These are phyloP conservation scores for Pseudogymnoascus sp. DNA, from an alignment of 2,329 filamentous ascomycete species.

Conservation along the genomic window DNA sequence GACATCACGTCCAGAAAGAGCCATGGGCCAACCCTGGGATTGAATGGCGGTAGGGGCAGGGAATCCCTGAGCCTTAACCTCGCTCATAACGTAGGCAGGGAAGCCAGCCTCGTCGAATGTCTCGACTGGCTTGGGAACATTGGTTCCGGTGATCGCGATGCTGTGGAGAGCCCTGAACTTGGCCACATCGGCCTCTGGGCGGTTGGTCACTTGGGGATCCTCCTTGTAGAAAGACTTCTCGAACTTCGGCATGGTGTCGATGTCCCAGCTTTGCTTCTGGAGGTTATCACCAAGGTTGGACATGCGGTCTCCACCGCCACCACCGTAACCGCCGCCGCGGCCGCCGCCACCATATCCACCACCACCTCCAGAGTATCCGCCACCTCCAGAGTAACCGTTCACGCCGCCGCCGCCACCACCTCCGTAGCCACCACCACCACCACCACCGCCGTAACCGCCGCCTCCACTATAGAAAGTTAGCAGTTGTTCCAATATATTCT, in stretches of 20 bases:
- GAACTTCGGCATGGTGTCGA: slow-evolving; percentile 79
- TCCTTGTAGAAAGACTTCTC: slow-evolving; percentile 99
- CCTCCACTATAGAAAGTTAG: slow-evolving; percentile 41
- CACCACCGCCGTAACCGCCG: slow-evolving; percentile 39
- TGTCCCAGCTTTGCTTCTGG: slow-evolving; percentile 83
- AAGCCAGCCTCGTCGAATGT: slow-evolving; percentile 98
- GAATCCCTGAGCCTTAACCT: slow-evolving; percentile 98
- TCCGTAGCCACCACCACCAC: slow-evolving; percentile 21
- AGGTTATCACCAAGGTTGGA: slow-evolving; percentile 78
- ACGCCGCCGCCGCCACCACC: slow-evolving; percentile 31
- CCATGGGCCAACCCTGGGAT: slow-evolving; percentile 98
- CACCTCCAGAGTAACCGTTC: slow-evolving; percentile 30
- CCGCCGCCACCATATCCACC: slow-evolving; percentile 31
- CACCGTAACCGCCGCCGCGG: slow-evolving; percentile 52
- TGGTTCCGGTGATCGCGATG: slow-evolving; percentile 70
- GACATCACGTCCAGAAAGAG: slow-evolving; percentile 92
- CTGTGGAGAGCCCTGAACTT: slow-evolving; percentile 79
- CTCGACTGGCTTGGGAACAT: slow-evolving; percentile 89
- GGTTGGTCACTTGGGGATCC: slow-evolving; percentile 65
- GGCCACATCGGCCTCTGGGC: slow-evolving; percentile 71
- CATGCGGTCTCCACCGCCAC: slow-evolving; percentile 86
- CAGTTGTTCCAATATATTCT: slow-evolving; percentile 11
- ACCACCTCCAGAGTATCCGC: slow-evolving; percentile 23
- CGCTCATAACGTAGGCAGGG: slow-evolving; percentile 92
- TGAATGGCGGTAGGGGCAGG: slow-evolving; percentile 90